phyloP scores from a whole-genome alignment of 2,329 filamentous ascomycete species.

The Dendryphion nanum region DNA sequence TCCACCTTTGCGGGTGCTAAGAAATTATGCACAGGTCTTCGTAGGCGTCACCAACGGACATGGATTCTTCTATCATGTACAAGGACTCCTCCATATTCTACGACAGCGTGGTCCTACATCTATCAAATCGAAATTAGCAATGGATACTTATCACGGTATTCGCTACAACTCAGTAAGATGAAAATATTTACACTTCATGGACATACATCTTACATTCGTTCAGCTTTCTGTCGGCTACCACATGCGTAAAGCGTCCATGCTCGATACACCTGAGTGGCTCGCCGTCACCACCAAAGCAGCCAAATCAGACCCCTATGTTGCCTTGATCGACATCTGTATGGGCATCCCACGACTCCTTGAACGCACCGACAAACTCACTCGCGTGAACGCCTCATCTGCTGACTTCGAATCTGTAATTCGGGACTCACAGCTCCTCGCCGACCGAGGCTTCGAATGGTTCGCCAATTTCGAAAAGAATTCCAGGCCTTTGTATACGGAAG shows the following conservation, averaged over 20 bases:
- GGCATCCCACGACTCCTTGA: conserved; percentile 35
- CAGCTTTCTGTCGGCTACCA: conserved; percentile 36
- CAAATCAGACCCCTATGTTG: conserved; percentile 32
- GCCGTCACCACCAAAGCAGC: conserved; percentile 28
- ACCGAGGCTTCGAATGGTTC: conserved; percentile 29
- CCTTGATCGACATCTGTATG: conserved; percentile 33
- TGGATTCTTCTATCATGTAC: conserved; percentile 39
- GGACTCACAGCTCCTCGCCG: conserved; percentile 24
- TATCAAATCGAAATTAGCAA: conserved; percentile 25
- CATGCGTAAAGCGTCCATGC: conserved; percentile 34
- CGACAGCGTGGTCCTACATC: conserved; percentile 32
- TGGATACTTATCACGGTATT: conserved; percentile 35
- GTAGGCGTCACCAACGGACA: conserved; percentile 32
- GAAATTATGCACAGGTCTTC: conserved; percentile 24
- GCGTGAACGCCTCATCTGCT: conserved; percentile 2
- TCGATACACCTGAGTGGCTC: conserved; percentile 34
- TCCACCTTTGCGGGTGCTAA: conserved; percentile 1
- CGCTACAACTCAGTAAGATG: conserved; percentile 32
- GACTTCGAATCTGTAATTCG: conserved; percentile 24
- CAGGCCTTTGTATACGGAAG: conserved; percentile 28
- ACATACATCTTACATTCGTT: conserved; percentile 11
- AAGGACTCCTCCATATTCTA: conserved; percentile 32
- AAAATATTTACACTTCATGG: too few relatives aligned
- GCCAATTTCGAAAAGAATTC: conserved; percentile 24
- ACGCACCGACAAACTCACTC: conserved; percentile 24